phyloP scores from a whole-genome alignment of 1,284 basidiomycete species.

The Tilletia setariae region DNA sequence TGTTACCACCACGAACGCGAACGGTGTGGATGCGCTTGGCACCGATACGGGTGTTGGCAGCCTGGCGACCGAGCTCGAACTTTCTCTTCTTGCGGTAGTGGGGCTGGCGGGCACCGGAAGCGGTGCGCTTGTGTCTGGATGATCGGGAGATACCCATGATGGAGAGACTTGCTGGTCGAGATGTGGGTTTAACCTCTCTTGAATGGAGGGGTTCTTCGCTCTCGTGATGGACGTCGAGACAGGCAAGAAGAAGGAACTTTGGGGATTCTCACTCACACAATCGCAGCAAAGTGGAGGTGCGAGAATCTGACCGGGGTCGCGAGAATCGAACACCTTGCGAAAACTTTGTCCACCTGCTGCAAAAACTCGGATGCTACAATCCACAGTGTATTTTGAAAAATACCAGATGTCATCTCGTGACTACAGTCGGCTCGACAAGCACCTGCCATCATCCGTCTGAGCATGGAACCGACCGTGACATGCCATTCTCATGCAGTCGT shows the following conservation, averaged over 20 bases:
- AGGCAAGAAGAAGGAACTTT: background rate
- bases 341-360: constrained; percentile 1
- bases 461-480: too few species aligned
- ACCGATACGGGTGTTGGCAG: constrained; percentile 54
- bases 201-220: background rate
- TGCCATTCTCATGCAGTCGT: too few species aligned
- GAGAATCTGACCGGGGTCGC: background rate
- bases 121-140: constrained; percentile 54
- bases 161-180: background rate
- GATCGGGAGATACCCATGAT: constrained; percentile 55
- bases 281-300: background rate
- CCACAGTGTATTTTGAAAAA: too few species aligned
- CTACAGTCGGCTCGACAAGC: too few species aligned
- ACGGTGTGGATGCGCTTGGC: constrained; percentile 54
- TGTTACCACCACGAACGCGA: constrained; percentile 53
- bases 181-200: background rate
- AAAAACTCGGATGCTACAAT: background rate
- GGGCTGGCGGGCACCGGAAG: constrained; percentile 51
- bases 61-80: constrained; percentile 54
- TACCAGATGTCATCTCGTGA: too few species aligned
- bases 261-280: background rate
- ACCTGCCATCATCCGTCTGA: too few species aligned
- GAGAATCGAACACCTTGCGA: background rate
- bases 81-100: constrained; percentile 54
- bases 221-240: background rate